Evolutionary conservation across 2,329 filamentous ascomycete genomes (phyloP).

Genomic region (Neurospora sp.): DNA sequence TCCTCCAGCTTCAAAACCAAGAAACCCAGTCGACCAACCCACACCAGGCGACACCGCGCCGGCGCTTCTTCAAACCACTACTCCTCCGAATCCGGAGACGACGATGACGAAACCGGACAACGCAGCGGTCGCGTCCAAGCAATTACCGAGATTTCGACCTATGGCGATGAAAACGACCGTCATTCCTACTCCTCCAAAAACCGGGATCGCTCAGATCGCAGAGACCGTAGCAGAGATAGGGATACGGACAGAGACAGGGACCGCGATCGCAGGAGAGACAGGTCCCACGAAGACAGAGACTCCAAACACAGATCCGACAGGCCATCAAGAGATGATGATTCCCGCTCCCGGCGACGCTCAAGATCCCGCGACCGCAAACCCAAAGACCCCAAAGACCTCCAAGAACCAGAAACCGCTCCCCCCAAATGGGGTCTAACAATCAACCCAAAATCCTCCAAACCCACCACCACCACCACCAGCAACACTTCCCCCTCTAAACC

Average conservation of each 20-base stretch:
- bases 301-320: background rate
- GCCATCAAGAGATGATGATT: background rate
- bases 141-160: background rate
- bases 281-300: background rate
- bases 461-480: background rate
- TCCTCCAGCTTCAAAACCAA: constrained; percentile 1
- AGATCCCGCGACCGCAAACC: background rate
- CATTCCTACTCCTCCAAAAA: background rate
- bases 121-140: background rate
- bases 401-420: constrained; percentile 31
- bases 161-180: background rate
- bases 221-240: background rate
- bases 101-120: constrained; percentile 1
- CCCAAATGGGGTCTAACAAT: constrained; percentile 42
- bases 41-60: constrained; percentile 5
- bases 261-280: background rate
- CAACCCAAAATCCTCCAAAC: constrained; percentile 24
- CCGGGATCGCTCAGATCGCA: background rate
- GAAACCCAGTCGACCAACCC: background rate
- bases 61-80: background rate
- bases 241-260: background rate
- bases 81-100: constrained; percentile 2
- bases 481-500: background rate
- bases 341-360: constrained; percentile 2
- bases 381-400: constrained; percentile 27